These are phyloP conservation scores for Starmerella davenportii DNA, from an alignment of 805 yeast species.

Conservation along the genomic window DNA sequence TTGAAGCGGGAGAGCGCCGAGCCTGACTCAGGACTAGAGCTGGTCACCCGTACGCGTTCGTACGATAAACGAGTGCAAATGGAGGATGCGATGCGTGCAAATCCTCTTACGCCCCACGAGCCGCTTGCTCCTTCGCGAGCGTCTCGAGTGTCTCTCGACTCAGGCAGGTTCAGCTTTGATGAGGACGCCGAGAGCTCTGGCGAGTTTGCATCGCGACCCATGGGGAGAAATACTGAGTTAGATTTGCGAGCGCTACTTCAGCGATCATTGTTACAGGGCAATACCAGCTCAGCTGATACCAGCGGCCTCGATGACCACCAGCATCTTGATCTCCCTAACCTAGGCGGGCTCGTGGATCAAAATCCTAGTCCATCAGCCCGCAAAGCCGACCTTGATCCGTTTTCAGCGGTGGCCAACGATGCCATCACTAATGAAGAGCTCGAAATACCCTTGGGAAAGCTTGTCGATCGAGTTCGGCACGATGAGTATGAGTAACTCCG, in stretches of 20 bases:
- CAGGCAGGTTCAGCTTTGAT: too few relatives aligned
- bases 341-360: constrained; percentile 9
- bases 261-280: constrained; percentile 1
- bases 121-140: too few relatives aligned
- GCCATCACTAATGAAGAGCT: not conserved
- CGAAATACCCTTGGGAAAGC: not conserved
- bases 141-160: too few relatives aligned
- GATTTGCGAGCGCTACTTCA: constrained; percentile 5
- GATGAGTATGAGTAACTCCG: not conserved
- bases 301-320: not conserved
- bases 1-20: too few relatives aligned
- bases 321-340: constrained; percentile 4
- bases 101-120: too few relatives aligned
- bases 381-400: not conserved
- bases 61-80: too few relatives aligned
- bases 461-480: not conserved
- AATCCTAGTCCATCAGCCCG: constrained; percentile 5
- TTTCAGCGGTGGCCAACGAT: not conserved
- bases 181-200: not conserved
- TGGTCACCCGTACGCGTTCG: too few relatives aligned
- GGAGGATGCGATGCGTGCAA: too few relatives aligned
- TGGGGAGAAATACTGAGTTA: constrained; percentile 5
- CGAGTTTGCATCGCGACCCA: not conserved
- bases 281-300: too few relatives aligned
- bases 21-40: too few relatives aligned